Evolutionary conservation across 495 filamentous ascomycete species (phyloP).

Genomic region (Tuber umbilicatum): DNA sequence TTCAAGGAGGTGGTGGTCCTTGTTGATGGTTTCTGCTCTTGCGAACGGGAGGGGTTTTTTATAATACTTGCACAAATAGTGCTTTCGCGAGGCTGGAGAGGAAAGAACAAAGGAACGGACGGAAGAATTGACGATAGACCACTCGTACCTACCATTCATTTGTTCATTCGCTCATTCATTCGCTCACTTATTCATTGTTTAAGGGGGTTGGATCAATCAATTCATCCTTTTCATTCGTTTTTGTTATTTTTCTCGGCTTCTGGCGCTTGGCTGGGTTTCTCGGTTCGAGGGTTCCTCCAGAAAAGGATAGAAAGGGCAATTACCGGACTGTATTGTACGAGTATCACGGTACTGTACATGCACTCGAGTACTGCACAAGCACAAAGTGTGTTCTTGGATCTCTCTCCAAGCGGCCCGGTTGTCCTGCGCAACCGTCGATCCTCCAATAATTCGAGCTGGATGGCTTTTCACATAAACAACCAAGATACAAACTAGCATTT

Average conservation of each 20-base stretch:
- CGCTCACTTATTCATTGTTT: neutral
- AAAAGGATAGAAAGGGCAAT: neutral
- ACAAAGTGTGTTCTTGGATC: too few species aligned
- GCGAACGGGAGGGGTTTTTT: neutral
- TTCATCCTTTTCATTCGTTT: neutral
- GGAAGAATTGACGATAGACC: neutral
- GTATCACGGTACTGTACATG: too few species aligned
- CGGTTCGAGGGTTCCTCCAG: neutral
- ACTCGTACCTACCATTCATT: too few species aligned
- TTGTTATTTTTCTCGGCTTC: neutral
- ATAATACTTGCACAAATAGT: neutral
- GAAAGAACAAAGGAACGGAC: neutral
- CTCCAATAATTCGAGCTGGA: neutral
- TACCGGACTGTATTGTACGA: neutral
- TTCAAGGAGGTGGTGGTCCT: neutral
- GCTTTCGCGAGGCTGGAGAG: neutral
- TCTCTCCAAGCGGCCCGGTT: neutral
- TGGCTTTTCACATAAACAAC: neutral
- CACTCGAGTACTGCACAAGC: neutral
- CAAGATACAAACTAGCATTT: neutral
- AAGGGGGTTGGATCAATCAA: neutral
- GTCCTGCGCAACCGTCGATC: constrained; percentile 3
- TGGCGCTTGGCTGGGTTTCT: neutral
- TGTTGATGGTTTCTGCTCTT: neutral
- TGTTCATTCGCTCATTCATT: neutral